These are phyloP conservation scores for Monosporozyma unispora DNA, from an alignment of 805 yeast species.

Conservation along the genomic window DNA sequence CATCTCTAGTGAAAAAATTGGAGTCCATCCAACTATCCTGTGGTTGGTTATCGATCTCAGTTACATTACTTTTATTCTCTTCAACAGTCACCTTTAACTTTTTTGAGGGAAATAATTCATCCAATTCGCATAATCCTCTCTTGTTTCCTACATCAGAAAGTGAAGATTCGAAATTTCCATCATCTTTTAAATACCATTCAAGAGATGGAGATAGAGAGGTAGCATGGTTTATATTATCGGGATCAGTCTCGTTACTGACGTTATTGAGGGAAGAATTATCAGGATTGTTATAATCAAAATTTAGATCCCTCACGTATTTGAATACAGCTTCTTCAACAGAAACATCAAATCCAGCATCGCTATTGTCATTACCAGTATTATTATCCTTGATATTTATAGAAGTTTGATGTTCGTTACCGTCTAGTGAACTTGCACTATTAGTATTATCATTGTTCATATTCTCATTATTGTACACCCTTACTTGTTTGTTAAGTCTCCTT, in stretches of 20 bases:
- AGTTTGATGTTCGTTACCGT: not conserved
- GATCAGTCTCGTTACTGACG: not conserved
- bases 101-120: not conserved
- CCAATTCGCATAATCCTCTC: not conserved
- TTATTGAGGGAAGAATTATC: not conserved
- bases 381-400: not conserved
- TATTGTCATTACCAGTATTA: not conserved
- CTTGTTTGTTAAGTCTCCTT: not conserved
- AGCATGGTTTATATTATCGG: not conserved
- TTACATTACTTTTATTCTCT: not conserved
- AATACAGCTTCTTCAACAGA: slow-evolving; percentile 70
- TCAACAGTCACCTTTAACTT: not conserved
- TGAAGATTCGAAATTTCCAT: not conserved
- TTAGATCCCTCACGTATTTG: slow-evolving; percentile 58
- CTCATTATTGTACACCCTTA: not conserved
- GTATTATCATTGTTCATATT: not conserved
- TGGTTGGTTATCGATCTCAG: not conserved
- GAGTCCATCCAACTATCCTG: not conserved
- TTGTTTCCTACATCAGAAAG: not conserved
- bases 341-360: slow-evolving; percentile 17
- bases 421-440: not conserved
- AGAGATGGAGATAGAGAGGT: not conserved
- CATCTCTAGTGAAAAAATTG: not conserved
- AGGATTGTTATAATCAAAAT: slow-evolving; percentile 24
- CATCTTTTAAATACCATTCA: not conserved